Percentiles rank a stretch among this genome's conserved stretches.
Conservation (phyloP, 2,329 filamentous ascomycete genomes). For the Diaporthe vexans region DNA sequence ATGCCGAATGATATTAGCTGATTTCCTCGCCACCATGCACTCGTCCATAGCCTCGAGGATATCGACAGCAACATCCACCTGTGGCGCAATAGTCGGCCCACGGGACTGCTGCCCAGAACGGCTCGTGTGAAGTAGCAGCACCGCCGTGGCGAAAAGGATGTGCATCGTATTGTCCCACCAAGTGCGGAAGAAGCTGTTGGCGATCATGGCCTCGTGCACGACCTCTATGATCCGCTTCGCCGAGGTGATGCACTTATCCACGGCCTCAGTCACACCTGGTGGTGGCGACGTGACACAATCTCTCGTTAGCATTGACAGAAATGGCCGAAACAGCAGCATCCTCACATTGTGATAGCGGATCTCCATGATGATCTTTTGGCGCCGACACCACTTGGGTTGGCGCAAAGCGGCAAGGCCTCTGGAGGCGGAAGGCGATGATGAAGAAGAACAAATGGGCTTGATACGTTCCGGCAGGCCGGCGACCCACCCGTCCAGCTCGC, state of each 20-base stretch:
- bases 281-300: neutral
- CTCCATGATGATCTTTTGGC: neutral
- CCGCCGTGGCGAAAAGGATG: constrained; percentile 9
- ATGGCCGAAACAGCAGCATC: constrained; percentile 12
- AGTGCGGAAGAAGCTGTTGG: neutral
- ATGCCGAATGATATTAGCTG: constrained; percentile 2
- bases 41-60: constrained; percentile 16
- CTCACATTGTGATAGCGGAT: constrained; percentile 18
- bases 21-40: constrained; percentile 1
- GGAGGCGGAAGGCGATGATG: neutral
- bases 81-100: neutral
- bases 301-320: neutral
- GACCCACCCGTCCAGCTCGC: constrained; percentile 11
- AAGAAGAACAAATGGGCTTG: neutral
- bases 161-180: constrained; percentile 19
- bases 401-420: neutral
- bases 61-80: neutral
- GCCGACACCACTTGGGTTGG: constrained; percentile 12
- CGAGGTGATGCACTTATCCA: constrained; percentile 11
- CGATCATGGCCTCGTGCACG: neutral
- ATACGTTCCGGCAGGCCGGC: neutral
- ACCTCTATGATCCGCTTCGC: constrained; percentile 3
- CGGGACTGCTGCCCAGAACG: neutral
- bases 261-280: neutral
- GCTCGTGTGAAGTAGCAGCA: neutral